These are phyloP conservation scores for Globisporangium spiculum DNA, from an alignment of 352 stramenopile genomes.

Conservation along the genomic window DNA sequence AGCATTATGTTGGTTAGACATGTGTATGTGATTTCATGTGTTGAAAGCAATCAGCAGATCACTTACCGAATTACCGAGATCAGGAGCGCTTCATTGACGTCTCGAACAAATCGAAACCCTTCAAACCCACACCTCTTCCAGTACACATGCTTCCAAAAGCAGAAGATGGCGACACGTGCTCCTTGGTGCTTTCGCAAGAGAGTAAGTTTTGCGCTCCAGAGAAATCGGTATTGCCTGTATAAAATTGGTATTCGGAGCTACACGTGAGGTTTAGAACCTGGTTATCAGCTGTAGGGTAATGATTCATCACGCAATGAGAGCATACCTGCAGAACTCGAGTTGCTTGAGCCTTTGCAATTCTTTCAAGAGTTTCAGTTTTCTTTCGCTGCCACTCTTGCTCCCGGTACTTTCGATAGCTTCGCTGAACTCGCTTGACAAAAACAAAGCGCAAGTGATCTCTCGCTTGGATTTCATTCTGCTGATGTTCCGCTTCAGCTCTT, in stretches of 20 bases:
- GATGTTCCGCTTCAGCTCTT: constrained; percentile 8
- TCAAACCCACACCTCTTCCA: constrained; percentile 24
- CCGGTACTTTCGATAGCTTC: constrained; percentile 7
- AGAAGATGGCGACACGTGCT: constrained; percentile 25
- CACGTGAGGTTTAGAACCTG: neutral
- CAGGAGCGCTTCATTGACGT: constrained; percentile 13
- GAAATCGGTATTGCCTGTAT: constrained; percentile 10
- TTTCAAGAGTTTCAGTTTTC: constrained; percentile 6
- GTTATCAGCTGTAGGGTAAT: neutral
- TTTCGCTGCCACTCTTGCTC: neutral
- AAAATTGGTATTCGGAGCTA: constrained; percentile 14
- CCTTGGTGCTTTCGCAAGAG: constrained; percentile 25
- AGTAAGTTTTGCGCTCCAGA: neutral
- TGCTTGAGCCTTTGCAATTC: neutral
- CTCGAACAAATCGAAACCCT: constrained; percentile 16
- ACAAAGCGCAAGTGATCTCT: constrained; percentile 5
- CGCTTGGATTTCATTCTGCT: constrained; percentile 10
- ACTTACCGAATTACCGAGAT: constrained; percentile 16
- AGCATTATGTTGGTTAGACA: neutral
- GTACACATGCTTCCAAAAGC: constrained; percentile 42
- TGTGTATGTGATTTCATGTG: neutral
- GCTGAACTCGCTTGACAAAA: constrained; percentile 1
- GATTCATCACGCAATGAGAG: neutral
- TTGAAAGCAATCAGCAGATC: neutral
- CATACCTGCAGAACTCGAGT: constrained; percentile 13